A percentile compares a stretch with the other conserved stretches of the same genome.
phyloP scores from a whole-genome alignment of 192 early-diverging fungal species.

The Lunasporangiospora selenospora region DNA sequence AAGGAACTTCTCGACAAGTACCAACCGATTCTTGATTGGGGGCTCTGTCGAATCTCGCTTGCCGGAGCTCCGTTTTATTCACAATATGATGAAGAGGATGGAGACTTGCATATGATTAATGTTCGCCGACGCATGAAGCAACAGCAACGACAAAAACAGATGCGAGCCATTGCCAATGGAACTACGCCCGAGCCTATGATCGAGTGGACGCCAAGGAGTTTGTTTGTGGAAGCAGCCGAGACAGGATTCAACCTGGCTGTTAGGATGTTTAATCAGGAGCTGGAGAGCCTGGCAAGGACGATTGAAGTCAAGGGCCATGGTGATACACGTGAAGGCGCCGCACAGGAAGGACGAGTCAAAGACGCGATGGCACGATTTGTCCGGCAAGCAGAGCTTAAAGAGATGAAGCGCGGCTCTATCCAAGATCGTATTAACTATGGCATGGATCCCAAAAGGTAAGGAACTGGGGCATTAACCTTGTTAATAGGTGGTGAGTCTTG shows the following conservation, averaged over 20 bases:
- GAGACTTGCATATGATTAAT: conserved; percentile 5
- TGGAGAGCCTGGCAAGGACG: conserved; percentile 22
- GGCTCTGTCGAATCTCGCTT: conserved; percentile 7
- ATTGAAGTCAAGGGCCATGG: conserved; percentile 24
- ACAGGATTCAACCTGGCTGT: conserved; percentile 23
- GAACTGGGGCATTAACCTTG: no score
- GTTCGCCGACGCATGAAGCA: conserved; percentile 1
- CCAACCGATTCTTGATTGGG: conserved; percentile 11
- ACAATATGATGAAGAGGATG: conserved; percentile 25
- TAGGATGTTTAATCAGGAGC: conserved; percentile 14
- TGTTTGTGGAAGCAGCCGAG: conserved; percentile 20
- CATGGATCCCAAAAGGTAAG: conserved; percentile 25
- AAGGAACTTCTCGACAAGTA: conserved; percentile 10
- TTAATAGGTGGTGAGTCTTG: no score
- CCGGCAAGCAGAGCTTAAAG: conserved; percentile 12
- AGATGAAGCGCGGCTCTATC: conserved; percentile 17
- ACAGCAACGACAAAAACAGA: no score
- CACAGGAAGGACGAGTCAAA: conserved; percentile 19
- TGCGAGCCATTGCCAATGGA: no score
- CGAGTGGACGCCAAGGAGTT: conserved; percentile 1
- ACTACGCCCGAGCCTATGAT: no score
- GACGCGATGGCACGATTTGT: conserved; percentile 30
- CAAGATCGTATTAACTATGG: conserved; percentile 22
- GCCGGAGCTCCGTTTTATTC: conserved; percentile 20
- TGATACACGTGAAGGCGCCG: conserved; percentile 24